Percentiles rank a stretch among this genome's conserved stretches.
Evolutionary conservation across 2,329 filamentous ascomycete species (phyloP).

Genomic region (Zymoseptoria crescenta): DNA sequence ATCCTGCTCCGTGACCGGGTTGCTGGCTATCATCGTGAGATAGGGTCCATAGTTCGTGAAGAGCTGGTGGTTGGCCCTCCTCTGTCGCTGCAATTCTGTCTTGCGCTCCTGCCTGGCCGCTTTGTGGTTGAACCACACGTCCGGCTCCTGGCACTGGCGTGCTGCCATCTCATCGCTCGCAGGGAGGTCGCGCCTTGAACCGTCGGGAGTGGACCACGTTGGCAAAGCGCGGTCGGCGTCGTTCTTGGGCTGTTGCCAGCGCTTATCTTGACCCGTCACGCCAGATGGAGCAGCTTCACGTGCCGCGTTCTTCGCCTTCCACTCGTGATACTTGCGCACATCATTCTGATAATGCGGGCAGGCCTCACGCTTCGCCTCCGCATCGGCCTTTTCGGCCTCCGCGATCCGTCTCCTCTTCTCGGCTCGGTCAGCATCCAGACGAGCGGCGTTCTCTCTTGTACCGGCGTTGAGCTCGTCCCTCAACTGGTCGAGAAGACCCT

Average conservation of each 20-base stretch:
- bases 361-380: neutral
- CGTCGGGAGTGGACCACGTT: neutral
- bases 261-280: neutral
- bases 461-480: neutral
- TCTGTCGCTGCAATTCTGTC: neutral
- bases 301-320: neutral
- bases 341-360: neutral
- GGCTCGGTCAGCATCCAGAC: neutral
- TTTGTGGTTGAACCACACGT: neutral
- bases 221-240: neutral
- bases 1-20: neutral
- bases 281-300: neutral
- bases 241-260: neutral
- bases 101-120: neutral
- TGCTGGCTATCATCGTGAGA: neutral
- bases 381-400: neutral
- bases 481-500: neutral
- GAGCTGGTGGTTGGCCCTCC: neutral
- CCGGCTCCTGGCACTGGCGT: neutral
- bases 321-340: neutral
- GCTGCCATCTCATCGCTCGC: neutral
- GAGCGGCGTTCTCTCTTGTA: neutral
- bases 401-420: neutral
- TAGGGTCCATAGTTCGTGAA: neutral
- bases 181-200: neutral